Base-by-base conservation (phyloP, 257 asterid genomes). In the Ilex aquifolium region DNA sequence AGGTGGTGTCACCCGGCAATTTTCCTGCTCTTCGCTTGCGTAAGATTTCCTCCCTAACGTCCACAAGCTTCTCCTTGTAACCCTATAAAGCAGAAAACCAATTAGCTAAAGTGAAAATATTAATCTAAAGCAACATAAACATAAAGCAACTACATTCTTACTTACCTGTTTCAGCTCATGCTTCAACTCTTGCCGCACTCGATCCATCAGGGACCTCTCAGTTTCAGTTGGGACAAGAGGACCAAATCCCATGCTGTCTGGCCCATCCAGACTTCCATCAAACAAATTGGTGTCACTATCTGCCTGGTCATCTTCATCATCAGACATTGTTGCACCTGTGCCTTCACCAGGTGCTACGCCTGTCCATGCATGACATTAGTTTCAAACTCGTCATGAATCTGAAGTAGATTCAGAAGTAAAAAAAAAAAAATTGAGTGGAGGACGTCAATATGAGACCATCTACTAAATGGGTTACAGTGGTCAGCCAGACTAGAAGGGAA, bases 331-430 rank as follows among this genome's bases (percentile, higher is more conserved):
- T 57, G 99, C 99, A 39, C 99, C 99, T 21, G 95, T 82, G 31
- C 99, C 97, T 81, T 93, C 99, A 39, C 94, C 91, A 8, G 97
- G 96, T 10, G 99, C 95, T 50, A 90, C 91, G 17, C 99, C 99
- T 93, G 79, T 65, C 54, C 56, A 74, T 49, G 54, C 54, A 49
- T 49, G 7, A 36, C 8, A 36, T 36, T 36, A 36, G 42, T 36
- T 36, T 8, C 42, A 36, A 36, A 36, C 7, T 36, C 8, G 2
- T 36, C 42, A 4, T 36, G 42, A 36, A 36, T 36, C 42, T 1
- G 42, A 36, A 5, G 8, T 7, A 36, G 8, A 36, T 36, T 36
- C 42, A 36, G 8, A 36, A 36, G 8, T 36, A 1, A 4, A 36
- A 36, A 36, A 36, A 36, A 36, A 5, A 36, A 4, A 2, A 7